Conservation (phyloP, 768 basidiomycete species). For the Pleurotus tuber-regium region DNA sequence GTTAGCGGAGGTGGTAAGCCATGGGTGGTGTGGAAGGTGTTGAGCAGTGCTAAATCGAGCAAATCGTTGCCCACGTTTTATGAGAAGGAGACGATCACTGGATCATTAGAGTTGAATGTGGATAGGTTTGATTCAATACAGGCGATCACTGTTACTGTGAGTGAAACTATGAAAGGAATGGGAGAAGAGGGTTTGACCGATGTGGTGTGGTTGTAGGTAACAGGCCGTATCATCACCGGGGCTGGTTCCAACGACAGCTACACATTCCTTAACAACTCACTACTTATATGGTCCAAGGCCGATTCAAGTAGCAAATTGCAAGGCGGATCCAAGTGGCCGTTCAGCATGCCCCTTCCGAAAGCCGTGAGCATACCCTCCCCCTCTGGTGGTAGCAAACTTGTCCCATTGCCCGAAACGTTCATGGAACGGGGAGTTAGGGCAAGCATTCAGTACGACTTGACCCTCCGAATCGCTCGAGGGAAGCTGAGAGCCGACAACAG, state of each 20-base stretch:
- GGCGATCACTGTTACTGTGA: conserved; percentile 40
- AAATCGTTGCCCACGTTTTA: conserved; percentile 51
- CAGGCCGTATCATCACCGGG: conserved; percentile 51
- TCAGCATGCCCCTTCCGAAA: conserved; percentile 45
- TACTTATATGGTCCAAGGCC: conserved; percentile 49
- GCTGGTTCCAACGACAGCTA: conserved; percentile 39
- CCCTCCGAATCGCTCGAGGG: conserved; percentile 42
- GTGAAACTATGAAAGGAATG: conserved; percentile 12
- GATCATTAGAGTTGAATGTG: conserved; percentile 42
- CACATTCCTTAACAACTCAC: conserved; percentile 41
- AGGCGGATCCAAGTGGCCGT: conserved; percentile 45
- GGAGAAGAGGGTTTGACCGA: neutral
- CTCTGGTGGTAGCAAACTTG: conserved; percentile 35
- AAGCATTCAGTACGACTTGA: conserved; percentile 51
- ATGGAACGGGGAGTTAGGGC: conserved; percentile 46
- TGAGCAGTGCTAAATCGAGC: conserved; percentile 38
- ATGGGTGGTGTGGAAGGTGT: conserved; percentile 46
- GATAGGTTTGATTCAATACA: conserved; percentile 54
- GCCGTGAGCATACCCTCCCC: conserved; percentile 37
- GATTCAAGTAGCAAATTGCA: conserved; percentile 40
- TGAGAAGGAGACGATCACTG: conserved; percentile 53
- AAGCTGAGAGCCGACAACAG: conserved; percentile 46
- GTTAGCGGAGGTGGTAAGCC: conserved; percentile 30
- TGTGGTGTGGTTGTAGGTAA: conserved; percentile 30
- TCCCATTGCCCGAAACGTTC: conserved; percentile 50